Conservation (phyloP, 23 red algal genomes). For the Gracilaria vermiculophylla region DNA sequence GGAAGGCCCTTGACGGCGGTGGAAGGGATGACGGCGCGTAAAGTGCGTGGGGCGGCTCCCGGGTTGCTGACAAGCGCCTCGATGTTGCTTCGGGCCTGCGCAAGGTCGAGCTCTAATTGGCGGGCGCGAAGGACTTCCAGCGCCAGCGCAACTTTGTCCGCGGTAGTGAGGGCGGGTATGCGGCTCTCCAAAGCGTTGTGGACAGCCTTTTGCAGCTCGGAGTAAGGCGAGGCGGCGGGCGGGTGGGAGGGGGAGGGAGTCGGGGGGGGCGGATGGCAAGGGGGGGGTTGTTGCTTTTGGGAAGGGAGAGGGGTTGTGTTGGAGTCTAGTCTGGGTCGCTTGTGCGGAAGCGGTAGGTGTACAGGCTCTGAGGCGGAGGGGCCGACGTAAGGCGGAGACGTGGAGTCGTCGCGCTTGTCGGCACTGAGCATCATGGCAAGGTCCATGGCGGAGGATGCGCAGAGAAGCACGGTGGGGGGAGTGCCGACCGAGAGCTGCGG, state of each 20-base stretch:
- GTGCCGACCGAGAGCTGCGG: no score
- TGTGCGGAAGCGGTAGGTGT: background rate
- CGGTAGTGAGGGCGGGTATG: slow-evolving; percentile 16
- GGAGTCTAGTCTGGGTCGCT: background rate
- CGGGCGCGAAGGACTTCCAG: slow-evolving; percentile 56
- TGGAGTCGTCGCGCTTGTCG: slow-evolving; percentile 29
- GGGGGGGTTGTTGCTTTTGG: background rate
- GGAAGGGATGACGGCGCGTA: slow-evolving; percentile 52
- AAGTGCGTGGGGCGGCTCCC: slow-evolving; percentile 22
- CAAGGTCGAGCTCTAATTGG: slow-evolving; percentile 56
- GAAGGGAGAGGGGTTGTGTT: background rate
- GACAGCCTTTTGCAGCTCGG: slow-evolving; percentile 34
- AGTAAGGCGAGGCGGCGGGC: slow-evolving; percentile 30
- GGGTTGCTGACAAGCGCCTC: slow-evolving; percentile 24
- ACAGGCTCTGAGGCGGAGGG: background rate
- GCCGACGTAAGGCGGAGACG: background rate
- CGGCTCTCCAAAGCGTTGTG: slow-evolving; percentile 32
- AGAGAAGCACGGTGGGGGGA: background rate
- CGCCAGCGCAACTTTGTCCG: slow-evolving; percentile 54
- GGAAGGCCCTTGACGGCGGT: slow-evolving; percentile 29
- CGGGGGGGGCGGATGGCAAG: background rate
- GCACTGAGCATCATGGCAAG: slow-evolving; percentile 49
- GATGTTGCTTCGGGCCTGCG: slow-evolving; percentile 52
- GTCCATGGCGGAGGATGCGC: slow-evolving; percentile 10
- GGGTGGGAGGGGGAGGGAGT: slow-evolving; percentile 16